Evolutionary conservation across 2,329 filamentous ascomycete genomes (phyloP).

Genomic region (Colletotrichum tabaci): DNA sequence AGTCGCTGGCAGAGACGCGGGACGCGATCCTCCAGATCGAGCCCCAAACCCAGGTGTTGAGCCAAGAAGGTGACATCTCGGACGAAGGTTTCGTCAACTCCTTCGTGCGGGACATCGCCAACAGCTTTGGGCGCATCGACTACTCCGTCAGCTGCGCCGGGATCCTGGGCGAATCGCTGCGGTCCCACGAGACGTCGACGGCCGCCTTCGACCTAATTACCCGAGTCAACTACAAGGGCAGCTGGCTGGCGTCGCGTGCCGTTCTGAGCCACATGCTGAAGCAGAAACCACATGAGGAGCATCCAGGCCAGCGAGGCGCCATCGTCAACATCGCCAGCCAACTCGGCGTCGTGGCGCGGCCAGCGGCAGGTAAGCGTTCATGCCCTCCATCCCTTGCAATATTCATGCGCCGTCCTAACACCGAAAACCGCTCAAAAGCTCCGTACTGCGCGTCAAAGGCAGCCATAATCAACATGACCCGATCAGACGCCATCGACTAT

Average conservation of each 20-base stretch:
- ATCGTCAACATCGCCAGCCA: constrained; percentile 69
- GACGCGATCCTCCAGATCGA: constrained; percentile 51
- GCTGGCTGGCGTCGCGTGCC: constrained; percentile 62
- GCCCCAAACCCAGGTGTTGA: constrained; percentile 53
- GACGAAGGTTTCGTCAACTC: constrained; percentile 60
- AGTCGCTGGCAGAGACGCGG: constrained; percentile 55
- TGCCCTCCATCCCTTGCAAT: too few relatives aligned
- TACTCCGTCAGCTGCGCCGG: constrained; percentile 72
- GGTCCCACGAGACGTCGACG: constrained; percentile 61
- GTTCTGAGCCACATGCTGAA: constrained; percentile 61
- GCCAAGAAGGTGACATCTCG: constrained; percentile 61
- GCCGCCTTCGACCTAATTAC: constrained; percentile 68
- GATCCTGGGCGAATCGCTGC: constrained; percentile 59
- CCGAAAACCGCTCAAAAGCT: constrained; percentile 50
- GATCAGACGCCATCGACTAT: constrained; percentile 70
- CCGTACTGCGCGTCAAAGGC: constrained; percentile 72
- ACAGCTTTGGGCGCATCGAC: constrained; percentile 63
- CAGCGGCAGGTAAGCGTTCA: constrained; percentile 57
- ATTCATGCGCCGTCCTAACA: too few relatives aligned
- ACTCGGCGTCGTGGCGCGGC: constrained; percentile 64
- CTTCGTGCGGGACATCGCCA: constrained; percentile 52
- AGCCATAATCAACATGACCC: constrained; percentile 71
- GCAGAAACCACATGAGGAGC: constrained; percentile 58
- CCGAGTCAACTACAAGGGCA: constrained; percentile 68
- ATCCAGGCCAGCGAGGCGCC: constrained; percentile 60